Evolutionary conservation across 2,329 filamentous ascomycete genomes (phyloP).

Genomic region (Botrytis galanthina): DNA sequence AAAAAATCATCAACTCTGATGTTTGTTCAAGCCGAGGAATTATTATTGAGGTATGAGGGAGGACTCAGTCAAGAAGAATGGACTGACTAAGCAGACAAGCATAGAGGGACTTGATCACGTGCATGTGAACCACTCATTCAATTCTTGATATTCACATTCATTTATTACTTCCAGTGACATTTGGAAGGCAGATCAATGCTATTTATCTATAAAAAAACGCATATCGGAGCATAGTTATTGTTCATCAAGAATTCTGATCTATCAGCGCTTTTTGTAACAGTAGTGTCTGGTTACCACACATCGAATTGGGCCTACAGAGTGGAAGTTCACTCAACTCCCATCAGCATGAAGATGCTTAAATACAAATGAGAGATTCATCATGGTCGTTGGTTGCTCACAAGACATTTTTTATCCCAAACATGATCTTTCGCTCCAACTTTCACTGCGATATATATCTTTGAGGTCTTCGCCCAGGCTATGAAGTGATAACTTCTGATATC

Average conservation of each 20-base stretch:
- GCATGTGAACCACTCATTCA: not conserved
- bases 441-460: not conserved
- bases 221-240: not conserved
- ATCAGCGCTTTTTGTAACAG: not conserved
- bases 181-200: not conserved
- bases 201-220: not conserved
- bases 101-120: not conserved
- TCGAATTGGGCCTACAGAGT: not conserved
- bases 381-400: not conserved
- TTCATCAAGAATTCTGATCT: no score
- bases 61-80: not conserved
- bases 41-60: not conserved
- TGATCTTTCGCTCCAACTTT: not conserved
- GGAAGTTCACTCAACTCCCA: not conserved
- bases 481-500: not conserved
- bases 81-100: slow-evolving; percentile 1
- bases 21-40: not conserved
- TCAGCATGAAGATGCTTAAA: not conserved
- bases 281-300: not conserved
- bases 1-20: not conserved
- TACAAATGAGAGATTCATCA: not conserved
- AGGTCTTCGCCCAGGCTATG: not conserved
- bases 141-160: not conserved
- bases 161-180: not conserved
- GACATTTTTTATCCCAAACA: not conserved